A percentile compares a stretch with the other conserved stretches of the same genome.
These are phyloP conservation scores for Mycena kentingensis DNA, from an alignment of 768 basidiomycete genomes.

Conservation along the genomic window DNA sequence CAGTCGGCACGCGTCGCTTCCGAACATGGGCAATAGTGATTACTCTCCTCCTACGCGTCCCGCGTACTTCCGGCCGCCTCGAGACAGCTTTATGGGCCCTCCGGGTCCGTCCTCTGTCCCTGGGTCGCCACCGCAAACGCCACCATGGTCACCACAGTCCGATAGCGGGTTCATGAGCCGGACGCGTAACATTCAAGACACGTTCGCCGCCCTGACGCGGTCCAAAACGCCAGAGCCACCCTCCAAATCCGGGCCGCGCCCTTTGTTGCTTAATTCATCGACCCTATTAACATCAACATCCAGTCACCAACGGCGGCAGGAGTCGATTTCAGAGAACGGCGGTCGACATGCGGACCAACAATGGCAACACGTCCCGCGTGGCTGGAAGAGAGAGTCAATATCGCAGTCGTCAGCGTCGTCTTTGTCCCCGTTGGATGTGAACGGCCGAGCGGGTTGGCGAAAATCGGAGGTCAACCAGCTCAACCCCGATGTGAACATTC, in stretches of 20 bases:
- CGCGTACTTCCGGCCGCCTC: slow-evolving; percentile 55
- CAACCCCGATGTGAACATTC: slow-evolving; percentile 53
- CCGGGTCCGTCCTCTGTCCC: slow-evolving; percentile 31
- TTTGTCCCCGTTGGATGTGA: slow-evolving; percentile 56
- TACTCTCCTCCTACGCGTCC: slow-evolving; percentile 63
- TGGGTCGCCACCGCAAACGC: slow-evolving; percentile 35
- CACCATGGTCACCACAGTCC: slow-evolving; percentile 29
- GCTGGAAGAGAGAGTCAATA: slow-evolving; percentile 40
- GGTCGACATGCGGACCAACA: slow-evolving; percentile 39
- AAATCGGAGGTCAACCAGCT: slow-evolving; percentile 59
- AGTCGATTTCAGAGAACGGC: slow-evolving; percentile 38
- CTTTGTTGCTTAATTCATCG: slow-evolving; percentile 62
- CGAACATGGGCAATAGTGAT: slow-evolving; percentile 36
- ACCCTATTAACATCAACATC: slow-evolving; percentile 41
- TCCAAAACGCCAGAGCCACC: slow-evolving; percentile 34
- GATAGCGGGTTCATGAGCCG: slow-evolving; percentile 39
- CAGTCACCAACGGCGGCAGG: slow-evolving; percentile 7
- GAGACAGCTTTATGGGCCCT: slow-evolving; percentile 52
- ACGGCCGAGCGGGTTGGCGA: slow-evolving; percentile 35
- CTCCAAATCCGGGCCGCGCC: slow-evolving; percentile 60
- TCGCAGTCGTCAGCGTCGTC: slow-evolving; percentile 71
- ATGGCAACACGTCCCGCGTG: slow-evolving; percentile 52
- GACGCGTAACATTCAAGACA: slow-evolving; percentile 42
- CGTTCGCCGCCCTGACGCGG: slow-evolving; percentile 45
- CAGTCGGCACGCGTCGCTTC: slow-evolving; percentile 43